Evolutionary conservation across 257 asterid genomes (phyloP).

Genomic region (Mitragyna speciosa): DNA sequence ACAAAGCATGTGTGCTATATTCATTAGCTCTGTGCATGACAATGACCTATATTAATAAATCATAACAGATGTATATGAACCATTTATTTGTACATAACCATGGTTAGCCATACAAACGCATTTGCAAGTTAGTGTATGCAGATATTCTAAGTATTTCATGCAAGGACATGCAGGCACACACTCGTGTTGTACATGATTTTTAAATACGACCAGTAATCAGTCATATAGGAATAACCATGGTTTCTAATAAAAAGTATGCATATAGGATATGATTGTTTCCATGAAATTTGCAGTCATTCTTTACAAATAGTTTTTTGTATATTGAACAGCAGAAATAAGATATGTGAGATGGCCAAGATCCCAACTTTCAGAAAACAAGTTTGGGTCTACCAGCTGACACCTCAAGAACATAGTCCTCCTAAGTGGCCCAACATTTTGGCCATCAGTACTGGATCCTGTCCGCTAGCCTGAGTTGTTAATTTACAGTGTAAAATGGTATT

Average conservation of each 20-base stretch:
- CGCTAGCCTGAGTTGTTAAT: no score
- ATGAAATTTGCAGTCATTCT: background rate
- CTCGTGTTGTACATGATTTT: no score
- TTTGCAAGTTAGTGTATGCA: background rate
- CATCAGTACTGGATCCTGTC: background rate
- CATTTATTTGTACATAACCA: no score
- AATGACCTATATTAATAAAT: background rate
- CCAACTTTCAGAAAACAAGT: no score
- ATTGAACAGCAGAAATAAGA: no score
- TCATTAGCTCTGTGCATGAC: background rate
- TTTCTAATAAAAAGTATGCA: background rate
- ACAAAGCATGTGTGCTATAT: background rate
- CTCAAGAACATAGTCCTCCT: background rate
- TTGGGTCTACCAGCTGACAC: background rate
- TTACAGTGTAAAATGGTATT: background rate
- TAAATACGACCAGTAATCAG: no score
- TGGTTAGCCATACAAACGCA: background rate
- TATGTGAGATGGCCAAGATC: no score
- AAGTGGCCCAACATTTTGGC: background rate
- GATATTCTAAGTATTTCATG: no score
- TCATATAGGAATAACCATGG: background rate
- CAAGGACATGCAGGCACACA: no score
- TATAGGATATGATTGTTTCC: background rate
- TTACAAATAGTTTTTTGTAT: background rate
- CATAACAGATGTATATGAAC: background rate